Evolutionary conservation across 192 early-diverging fungal genomes (phyloP).

Genomic region (Podila verticillata): DNA sequence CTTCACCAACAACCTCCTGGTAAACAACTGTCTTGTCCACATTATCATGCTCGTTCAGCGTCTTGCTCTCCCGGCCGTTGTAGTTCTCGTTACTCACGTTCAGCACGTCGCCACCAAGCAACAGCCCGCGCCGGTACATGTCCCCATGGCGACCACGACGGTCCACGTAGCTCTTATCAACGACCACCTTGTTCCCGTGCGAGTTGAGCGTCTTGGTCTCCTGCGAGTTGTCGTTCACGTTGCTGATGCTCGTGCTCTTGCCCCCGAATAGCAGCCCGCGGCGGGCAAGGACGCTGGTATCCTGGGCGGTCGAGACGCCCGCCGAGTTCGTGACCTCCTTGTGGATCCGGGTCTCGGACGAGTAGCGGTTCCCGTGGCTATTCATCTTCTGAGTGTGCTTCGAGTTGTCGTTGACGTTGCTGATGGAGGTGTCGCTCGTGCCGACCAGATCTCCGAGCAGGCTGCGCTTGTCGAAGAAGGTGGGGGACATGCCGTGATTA

Average conservation of each 20-base stretch:
- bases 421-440: conserved; percentile 9
- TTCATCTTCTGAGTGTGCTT: conserved; percentile 12
- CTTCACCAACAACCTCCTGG: not conserved
- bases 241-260: conserved; percentile 3
- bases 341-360: not conserved
- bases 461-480: conserved; percentile 11
- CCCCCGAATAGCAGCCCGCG: conserved; percentile 3
- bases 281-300: not conserved
- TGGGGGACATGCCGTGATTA: not conserved
- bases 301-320: too few species aligned
- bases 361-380: conserved; percentile 20
- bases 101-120: not conserved
- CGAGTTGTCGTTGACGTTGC: conserved; percentile 27
- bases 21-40: not conserved
- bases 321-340: conserved; percentile 4
- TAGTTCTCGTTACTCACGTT: conserved; percentile 13
- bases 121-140: conserved; percentile 7
- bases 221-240: conserved; percentile 7
- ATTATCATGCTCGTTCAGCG: conserved; percentile 6
- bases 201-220: not conserved
- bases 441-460: conserved; percentile 13
- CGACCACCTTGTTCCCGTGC: not conserved
- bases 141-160: not conserved
- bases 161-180: not conserved
- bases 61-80: conserved; percentile 11